Evolutionary conservation across 2,329 filamentous ascomycete genomes (phyloP).

Genomic region (Cercospora canescens): DNA sequence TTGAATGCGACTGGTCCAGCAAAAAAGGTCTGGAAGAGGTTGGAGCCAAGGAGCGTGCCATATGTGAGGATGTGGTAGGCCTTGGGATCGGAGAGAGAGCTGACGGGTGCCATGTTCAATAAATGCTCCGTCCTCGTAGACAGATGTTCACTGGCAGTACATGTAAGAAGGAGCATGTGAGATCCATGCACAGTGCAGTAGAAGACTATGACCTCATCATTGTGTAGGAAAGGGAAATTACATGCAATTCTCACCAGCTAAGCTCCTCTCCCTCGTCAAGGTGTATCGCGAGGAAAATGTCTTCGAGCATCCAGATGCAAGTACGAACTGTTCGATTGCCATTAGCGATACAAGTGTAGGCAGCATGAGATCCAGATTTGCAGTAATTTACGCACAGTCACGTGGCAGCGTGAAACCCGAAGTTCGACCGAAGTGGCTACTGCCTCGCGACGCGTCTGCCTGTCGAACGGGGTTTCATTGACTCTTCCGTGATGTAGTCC

Average conservation of each 20-base stretch:
- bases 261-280: too few species aligned
- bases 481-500: constrained; percentile 2
- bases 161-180: too few species aligned
- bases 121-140: neutral
- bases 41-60: constrained; percentile 77
- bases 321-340: neutral
- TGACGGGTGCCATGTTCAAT: constrained; percentile 47
- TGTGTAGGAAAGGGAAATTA: too few species aligned
- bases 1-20: constrained; percentile 73
- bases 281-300: too few species aligned
- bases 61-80: constrained; percentile 80
- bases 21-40: constrained; percentile 84
- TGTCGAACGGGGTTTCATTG: neutral
- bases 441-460: constrained; percentile 3
- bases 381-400: neutral
- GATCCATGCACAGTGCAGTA: too few species aligned
- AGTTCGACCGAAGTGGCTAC: neutral
- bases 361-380: neutral
- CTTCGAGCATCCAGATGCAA: neutral
- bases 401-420: neutral
- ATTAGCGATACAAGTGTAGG: neutral
- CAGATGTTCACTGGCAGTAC: too few species aligned
- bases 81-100: constrained; percentile 60
- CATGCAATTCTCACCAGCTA: too few species aligned
- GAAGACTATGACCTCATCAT: neutral